Base-by-base conservation (phyloP, 768 basidiomycete species). In the Leccinum arenicola region DNA sequence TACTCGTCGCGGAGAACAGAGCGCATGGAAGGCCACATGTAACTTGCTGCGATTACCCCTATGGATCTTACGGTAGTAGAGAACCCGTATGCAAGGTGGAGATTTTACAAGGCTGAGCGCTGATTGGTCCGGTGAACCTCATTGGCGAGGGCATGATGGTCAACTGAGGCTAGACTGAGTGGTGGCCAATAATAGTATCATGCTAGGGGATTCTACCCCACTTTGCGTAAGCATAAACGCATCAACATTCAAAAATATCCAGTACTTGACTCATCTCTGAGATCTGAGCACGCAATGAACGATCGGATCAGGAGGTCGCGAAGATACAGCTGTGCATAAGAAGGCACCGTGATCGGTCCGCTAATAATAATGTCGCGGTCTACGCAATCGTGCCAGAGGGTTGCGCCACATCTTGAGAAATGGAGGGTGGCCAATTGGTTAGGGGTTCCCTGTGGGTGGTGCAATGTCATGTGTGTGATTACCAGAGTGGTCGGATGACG, bases 61-160 rank as follows among this genome's bases (percentile, higher is more conserved):
- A 25, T 25, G 23, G 23, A 25, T 25, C 23, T 25, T 25, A 25
- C 23, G 23, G 77, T 54, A 6, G 76, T 64, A 15, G 79, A 33
- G 19, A 80, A 50, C 51, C 78, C 75, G 64, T 80, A 82, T 6
- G 71, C 65, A 27, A 84, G 63, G 68, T 25, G 23, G 23, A 25
- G 23, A 25, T 25, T 25, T 25, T 25, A 25, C 23, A 25, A 25
- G 23, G 23, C 23, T 25, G 23, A 25, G 23, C 23, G 23, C 23
- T 25, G 23, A 25, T 25, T 25, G 23, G 23, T 25, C 23, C 23
- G 23, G 23, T 25, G 23, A 25, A 25, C 23, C 23, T 25, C 23
- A 25, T 25, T 25, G 23, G 23, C 23, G 23, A 25, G 23, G 23
- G 23, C 23, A 25, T 25, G 23, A 25, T 25, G 23, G 23, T 25